A percentile compares a stretch with the other conserved stretches of the same genome.
Evolutionary conservation across 2,329 filamentous ascomycete genomes (phyloP).

Genomic region (Zymoseptoria passerinii): DNA sequence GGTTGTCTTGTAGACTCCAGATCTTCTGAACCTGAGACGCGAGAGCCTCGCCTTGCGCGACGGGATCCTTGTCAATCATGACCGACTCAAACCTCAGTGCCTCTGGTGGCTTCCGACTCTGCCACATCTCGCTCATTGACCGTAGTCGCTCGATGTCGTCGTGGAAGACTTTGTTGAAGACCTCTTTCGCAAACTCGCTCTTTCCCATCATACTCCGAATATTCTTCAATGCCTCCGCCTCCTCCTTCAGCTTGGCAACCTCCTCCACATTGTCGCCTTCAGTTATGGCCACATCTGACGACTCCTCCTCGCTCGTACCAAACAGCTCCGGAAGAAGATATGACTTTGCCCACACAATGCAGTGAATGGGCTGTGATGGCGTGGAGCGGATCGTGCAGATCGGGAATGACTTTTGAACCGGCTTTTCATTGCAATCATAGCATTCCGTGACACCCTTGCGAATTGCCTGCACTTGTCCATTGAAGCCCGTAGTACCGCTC

Average conservation of each 20-base stretch:
- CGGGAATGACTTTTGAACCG: slow-evolving; percentile 83
- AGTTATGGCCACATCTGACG: slow-evolving; percentile 68
- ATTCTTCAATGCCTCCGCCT: slow-evolving; percentile 72
- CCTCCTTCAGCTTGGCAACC: slow-evolving; percentile 77
- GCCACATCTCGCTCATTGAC: slow-evolving; percentile 96
- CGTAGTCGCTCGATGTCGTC: slow-evolving; percentile 73
- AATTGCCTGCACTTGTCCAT: slow-evolving; percentile 95
- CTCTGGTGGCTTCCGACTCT: slow-evolving; percentile 64
- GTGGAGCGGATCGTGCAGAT: slow-evolving; percentile 97
- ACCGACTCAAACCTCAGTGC: slow-evolving; percentile 59
- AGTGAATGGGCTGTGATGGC: slow-evolving; percentile 92
- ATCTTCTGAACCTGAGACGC: slow-evolving; percentile 56
- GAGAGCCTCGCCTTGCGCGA: slow-evolving; percentile 41
- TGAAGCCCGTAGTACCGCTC: slow-evolving; percentile 95
- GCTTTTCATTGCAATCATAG: slow-evolving; percentile 89
- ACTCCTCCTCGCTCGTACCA: slow-evolving; percentile 79
- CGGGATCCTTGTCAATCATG: slow-evolving; percentile 16
- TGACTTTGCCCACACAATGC: slow-evolving; percentile 97
- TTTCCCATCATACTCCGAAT: slow-evolving; percentile 77
- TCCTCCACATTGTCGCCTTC: slow-evolving; percentile 80
- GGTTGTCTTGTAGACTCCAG: slow-evolving; percentile 79
- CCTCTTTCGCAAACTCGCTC: slow-evolving; percentile 62
- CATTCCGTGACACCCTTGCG: slow-evolving; percentile 80
- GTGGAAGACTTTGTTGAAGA: slow-evolving; percentile 91
- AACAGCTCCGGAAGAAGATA: slow-evolving; percentile 94